These are phyloP conservation scores for Parastagonospora nodorum DNA, from an alignment of 2,329 filamentous ascomycete species.

Conservation along the genomic window DNA sequence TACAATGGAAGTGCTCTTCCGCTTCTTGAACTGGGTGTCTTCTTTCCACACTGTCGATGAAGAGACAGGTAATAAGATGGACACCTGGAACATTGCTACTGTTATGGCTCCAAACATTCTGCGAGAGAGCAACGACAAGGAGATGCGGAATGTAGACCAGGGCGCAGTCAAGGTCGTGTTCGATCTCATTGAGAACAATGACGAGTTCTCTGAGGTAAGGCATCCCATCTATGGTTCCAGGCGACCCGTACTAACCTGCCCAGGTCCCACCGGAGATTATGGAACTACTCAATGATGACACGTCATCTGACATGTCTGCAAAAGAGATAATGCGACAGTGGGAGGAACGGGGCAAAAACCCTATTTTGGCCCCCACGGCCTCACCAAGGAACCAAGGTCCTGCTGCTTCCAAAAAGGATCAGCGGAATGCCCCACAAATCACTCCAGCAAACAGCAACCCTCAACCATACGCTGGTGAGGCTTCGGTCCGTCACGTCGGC, in stretches of 20 bases:
- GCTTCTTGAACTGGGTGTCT: constrained; percentile 95
- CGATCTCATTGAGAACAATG: constrained; percentile 87
- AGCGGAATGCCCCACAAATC: constrained; percentile 59
- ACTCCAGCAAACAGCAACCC: constrained; percentile 88
- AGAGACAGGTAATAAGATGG: constrained; percentile 98
- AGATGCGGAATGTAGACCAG: constrained; percentile 78
- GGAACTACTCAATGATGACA: constrained; percentile 83
- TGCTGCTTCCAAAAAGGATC: constrained; percentile 60
- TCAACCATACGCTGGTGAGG: constrained; percentile 80
- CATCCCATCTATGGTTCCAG: neutral
- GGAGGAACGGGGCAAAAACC: constrained; percentile 75
- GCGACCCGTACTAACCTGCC: constrained; percentile 22
- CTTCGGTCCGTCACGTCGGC: constrained; percentile 76
- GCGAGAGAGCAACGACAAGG: constrained; percentile 64
- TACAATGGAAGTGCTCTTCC: constrained; percentile 92
- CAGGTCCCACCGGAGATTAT: constrained; percentile 93
- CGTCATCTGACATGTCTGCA: constrained; percentile 84
- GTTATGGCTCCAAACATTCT: constrained; percentile 97
- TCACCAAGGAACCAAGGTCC: constrained; percentile 42
- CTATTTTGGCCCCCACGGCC: constrained; percentile 58
- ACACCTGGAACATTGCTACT: constrained; percentile 94
- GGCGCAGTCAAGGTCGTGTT: constrained; percentile 92
- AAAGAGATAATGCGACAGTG: constrained; percentile 97
- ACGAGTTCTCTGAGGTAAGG: constrained; percentile 96
- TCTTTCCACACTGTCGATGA: constrained; percentile 98